Base-by-base conservation (phyloP, 768 basidiomycete genomes). In the Mrakia blollopis region DNA sequence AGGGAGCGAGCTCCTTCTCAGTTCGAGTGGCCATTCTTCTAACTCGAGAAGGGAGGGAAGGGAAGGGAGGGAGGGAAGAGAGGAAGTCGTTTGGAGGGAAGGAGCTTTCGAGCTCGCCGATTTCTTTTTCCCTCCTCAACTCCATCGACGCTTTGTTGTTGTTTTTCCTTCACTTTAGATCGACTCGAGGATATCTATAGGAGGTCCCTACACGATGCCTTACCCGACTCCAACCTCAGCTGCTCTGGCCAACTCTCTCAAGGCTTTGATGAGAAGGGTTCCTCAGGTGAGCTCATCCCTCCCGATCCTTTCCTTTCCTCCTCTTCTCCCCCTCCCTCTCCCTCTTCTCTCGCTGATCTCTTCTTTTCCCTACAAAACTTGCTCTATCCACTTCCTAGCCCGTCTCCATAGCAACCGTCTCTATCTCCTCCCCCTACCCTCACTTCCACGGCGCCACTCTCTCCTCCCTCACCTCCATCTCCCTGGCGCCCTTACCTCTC, bases 381-480 rank as follows among this genome's bases (percentile, higher is more conserved):
- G 21, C 23, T 47, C 47, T 44, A 13, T 47, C 11, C 18, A 8
- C n/a, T 16, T 37, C 10, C 41, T 39, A 78, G 77, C 77, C 77
- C 9, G 77, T 78, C 44, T 78, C 77, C 28, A 35, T 78, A 61
- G 77, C 77, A 32, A 78, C 77, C 16, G 77, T 78, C 44, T 52
- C 62, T 16, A 61, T 77, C 47, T 54, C 50, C 13, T 35, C 44
- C 23, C 77, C 73, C n/a, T 39, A 61, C n/a, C 54, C 65, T 30
- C 76, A 60, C 14, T 93, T 88, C 81, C 94, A 97, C 83, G 94
- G 95, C 79, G 93, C 94, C 30, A 98, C 95, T 0, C 86, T 98
- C 44, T 95, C 95, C 13, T 96, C 94, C 0, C 94, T 98, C 82
- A 89, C 93, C 30, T 94, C 93, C 39, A 89, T 98, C 81, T 89